A percentile compares a stretch with the other conserved stretches of the same genome.
Evolutionary conservation across 352 stramenopile species (phyloP).

Genomic region (Aphanomyces astaci): DNA sequence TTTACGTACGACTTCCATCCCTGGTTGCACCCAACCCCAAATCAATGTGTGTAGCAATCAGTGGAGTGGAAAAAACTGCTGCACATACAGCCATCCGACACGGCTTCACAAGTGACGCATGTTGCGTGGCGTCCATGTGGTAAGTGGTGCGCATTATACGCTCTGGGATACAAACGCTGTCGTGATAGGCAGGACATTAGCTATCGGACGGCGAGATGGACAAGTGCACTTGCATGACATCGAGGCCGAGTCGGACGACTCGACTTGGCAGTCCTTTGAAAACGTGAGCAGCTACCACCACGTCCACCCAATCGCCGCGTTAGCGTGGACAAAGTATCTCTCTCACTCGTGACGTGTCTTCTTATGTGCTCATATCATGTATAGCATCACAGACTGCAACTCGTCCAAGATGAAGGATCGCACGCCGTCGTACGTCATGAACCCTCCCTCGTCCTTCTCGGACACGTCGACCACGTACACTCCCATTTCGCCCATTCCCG

Average conservation of each 20-base stretch:
- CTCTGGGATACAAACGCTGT: background rate
- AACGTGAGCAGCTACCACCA: background rate
- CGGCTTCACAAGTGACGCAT: slow-evolving; percentile 42
- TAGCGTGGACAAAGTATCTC: slow-evolving; percentile 8
- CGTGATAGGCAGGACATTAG: slow-evolving; percentile 35
- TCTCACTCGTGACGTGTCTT: too few relatives aligned
- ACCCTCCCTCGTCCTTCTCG: slow-evolving; percentile 3
- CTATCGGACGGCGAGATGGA: slow-evolving; percentile 59
- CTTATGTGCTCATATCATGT: background rate
- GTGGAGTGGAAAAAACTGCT: slow-evolving; percentile 70
- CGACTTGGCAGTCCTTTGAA: background rate
- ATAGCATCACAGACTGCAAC: background rate
- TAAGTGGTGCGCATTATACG: background rate
- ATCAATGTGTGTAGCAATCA: slow-evolving; percentile 37
- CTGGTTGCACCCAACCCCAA: background rate
- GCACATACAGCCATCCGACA: slow-evolving; percentile 54
- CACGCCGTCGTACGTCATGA: slow-evolving; percentile 2
- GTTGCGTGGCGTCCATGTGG: slow-evolving; percentile 60
- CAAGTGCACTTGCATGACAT: slow-evolving; percentile 65
- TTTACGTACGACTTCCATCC: slow-evolving; percentile 43
- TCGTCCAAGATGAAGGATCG: background rate
- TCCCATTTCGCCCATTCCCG: background rate
- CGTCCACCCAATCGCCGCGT: background rate
- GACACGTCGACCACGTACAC: background rate
- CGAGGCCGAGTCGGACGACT: slow-evolving; percentile 27